Evolutionary conservation across 257 asterid species (phyloP), one percentile per base, ranked within the genome.

Genomic region (Penstemon newberryi): DNA sequence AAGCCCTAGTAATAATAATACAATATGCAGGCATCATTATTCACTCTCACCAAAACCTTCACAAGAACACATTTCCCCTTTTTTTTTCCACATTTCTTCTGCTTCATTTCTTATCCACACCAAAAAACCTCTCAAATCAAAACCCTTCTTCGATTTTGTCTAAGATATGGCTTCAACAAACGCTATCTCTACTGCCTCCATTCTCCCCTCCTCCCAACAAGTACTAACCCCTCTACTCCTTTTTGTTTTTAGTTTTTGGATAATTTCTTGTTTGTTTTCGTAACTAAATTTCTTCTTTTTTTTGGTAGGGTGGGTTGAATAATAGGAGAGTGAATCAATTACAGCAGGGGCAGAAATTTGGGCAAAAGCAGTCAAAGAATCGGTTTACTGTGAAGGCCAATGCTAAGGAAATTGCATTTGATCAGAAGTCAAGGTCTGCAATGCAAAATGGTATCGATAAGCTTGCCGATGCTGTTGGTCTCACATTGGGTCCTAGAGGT

Each of bases 401-500:
- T 69, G 92, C 97, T 55, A 93, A 90, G 86, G 99, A 93, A 5
- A 93, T 93, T 69, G 92, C 95, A 0, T 93, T 94, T 78, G 99
- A 84, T 81, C 99, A 94, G 83, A 73, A 83, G 36, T 87, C 99
- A 9, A 85, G 99, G 88, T 42, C 83, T 56, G 96, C 96, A 38
- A 89, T 90, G 83, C 99, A 94, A 75, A 78, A 89, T 39, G 99
- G 99, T 6, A 94, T 94, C 3, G 97, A 94, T 69, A 94, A 94
- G 82, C 92, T 93, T 7, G 96, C 97, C 10, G 96, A 94, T 78
- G 95, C 89, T 15, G 99, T 94, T 40, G 99, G 96, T 5, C 92
- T 94, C 33, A 91, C 99, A 37, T 94, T 94, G 67, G 99, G 97
- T 37, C 99, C 99, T 49, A 87, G 99, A 70, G 97, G 99, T 94